Base-by-base conservation (phyloP, 2,329 filamentous ascomycete species). In the Aspergillus oerlinghausenensis region DNA sequence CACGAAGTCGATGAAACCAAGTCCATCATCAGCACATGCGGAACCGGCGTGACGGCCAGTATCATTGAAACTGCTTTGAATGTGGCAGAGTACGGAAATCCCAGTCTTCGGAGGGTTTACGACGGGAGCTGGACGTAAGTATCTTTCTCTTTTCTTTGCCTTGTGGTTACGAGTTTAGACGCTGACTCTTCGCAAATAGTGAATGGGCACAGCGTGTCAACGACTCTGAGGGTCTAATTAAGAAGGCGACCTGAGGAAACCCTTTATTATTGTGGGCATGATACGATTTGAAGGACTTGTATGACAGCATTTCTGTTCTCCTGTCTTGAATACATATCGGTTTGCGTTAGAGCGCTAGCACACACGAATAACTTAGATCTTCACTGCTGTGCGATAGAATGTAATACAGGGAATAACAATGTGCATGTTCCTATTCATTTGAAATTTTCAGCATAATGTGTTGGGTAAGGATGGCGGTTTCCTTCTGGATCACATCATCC, bases 101-200 rank as follows among this genome's bases (percentile, higher is more conserved):
- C 83, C 0, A 82, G 86, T 59, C 83, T 84, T 54, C 84, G 90
- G 63, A 87, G 83, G 69, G 81, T 99, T 23, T 99, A 99, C 68
- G 94, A 99, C 73, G 94, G 94, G 50, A 96, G 92, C 74, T 99
- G 94, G 94, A 97, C 94, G 83, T 96, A 80, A 86, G 89, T 88
- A 42, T 45, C 32, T 50, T 25, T 14, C 32, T 48, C n/a, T 28
- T 47, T 52, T 55, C 26, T 26, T 52, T 26, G 11, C 19, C 21
- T 25, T 49, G 21, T 49, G 48, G 4, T n/a, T 43, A 3, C 10
- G 28, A 9, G 14, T 50, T 14, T 17, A 25, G 49, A 47, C 40
- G 51, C 55, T 62, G 48, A 61, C 55, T 40, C 19, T 19, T 25
- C 26, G 3, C 28, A 14, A 49, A 62, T 25, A 79, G 77, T 48